These are phyloP conservation scores for Cladosporium sp. DNA, from an alignment of 2,329 filamentous ascomycete genomes.

Conservation along the genomic window DNA sequence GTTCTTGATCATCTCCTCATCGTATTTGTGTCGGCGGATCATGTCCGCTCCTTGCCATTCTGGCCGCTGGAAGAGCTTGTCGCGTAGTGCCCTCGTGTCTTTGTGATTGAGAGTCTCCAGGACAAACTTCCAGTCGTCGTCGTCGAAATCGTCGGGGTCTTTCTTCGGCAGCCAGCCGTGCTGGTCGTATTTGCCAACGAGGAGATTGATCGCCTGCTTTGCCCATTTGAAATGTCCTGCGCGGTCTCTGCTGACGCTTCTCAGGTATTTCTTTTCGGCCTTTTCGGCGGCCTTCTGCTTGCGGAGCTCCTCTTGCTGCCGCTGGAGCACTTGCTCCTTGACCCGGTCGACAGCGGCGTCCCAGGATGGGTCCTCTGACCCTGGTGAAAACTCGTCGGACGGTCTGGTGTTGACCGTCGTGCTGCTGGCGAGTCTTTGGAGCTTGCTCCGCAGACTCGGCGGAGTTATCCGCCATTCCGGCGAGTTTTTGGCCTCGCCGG, in stretches of 20 bases:
- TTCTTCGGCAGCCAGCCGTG: constrained; percentile 10
- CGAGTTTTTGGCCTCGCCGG: neutral
- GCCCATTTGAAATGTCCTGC: constrained; percentile 10
- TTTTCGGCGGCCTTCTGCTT: constrained; percentile 3
- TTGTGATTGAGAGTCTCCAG: neutral
- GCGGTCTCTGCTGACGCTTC: constrained; percentile 3
- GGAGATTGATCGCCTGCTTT: constrained; percentile 5
- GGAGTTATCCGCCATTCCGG: neutral
- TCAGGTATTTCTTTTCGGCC: constrained; percentile 1
- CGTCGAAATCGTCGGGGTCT: constrained; percentile 7
- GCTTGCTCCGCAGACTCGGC: neutral
- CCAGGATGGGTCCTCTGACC: constrained; percentile 1
- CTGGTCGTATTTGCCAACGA: constrained; percentile 8
- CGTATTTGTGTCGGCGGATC: neutral
- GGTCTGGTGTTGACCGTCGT: neutral
- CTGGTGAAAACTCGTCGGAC: constrained; percentile 2
- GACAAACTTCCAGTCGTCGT: constrained; percentile 8
- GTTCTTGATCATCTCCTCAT: neutral
- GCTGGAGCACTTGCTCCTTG: neutral
- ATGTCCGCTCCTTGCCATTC: constrained; percentile 6
- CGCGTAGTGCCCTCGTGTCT: constrained; percentile 1
- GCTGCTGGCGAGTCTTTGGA: neutral
- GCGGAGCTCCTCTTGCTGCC: constrained; percentile 7
- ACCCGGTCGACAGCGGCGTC: constrained; percentile 1
- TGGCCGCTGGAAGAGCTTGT: neutral